Evolutionary conservation across 305 asterid species (phyloP), one percentile per base, ranked within the genome.

Genomic region (Fraxinus latifolia): DNA sequence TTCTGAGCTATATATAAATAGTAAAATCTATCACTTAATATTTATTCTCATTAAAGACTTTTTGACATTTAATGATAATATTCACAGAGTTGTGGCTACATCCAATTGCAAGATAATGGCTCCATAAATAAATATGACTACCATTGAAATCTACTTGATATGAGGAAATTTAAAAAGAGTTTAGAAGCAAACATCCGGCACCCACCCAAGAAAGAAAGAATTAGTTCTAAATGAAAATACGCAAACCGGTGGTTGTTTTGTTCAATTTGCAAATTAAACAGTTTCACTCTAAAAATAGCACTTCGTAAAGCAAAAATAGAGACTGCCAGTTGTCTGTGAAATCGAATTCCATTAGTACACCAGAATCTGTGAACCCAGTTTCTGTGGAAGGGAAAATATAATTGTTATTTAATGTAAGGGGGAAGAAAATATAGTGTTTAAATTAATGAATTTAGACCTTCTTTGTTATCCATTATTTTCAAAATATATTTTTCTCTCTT

Each of bases 21-120:
- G 7, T 34, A 34, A 34, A 34, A 34, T 36, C 42, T 6, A 36
- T 36, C 42, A 6, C 42, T 36, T 1, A 37, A 37, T 37, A 8
- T 37, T 37, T 37, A 37, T 37, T 37, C 12, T 37, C 11, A 37
- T 37, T 37, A 37, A 37, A 37, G 44, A 37, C 44, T 37, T 36
- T 1, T 36, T 1, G 44, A 37, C 44, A 37, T 37, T 37, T 37
- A 37, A 7, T 37, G 11, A 37, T 37, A 37, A 37, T 37, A 37
- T 37, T 8, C 2, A 93, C 86, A 79, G 94, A 89, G 86, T 92
- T 95, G 86, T 92, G 95, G 79, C 93, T 90, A 79, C 98, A 95
- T 44, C 99, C 98, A 74, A 93, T 74, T 31, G 97, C 97, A 83
- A 95, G 90, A 79, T 83, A 85, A 74, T 72, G 32, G 70, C 83